Evolutionary conservation across 1,139 yeast genomes (phyloP).

Genomic region (Yamadazyma taylorii): DNA sequence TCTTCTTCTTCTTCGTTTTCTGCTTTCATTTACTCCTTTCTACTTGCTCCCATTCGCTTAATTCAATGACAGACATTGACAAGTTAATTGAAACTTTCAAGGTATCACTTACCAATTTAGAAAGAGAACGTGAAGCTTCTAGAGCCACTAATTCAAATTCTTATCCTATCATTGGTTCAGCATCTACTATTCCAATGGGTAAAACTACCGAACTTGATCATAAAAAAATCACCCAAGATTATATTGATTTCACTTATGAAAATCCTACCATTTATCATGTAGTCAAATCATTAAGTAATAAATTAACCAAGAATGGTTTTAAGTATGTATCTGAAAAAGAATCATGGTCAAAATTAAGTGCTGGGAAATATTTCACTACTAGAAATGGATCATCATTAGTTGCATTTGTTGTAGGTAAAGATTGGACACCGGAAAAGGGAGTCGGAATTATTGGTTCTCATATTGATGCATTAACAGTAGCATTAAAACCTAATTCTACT

Average conservation of each 20-base stretch:
- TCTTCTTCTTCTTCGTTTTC: too few species aligned
- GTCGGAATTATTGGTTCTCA: slow-evolving; percentile 45
- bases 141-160: neutral
- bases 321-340: slow-evolving; percentile 28
- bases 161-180: neutral
- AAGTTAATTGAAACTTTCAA: slow-evolving; percentile 17
- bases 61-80: slow-evolving; percentile 15
- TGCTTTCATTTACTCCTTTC: neutral
- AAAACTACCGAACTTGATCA: slow-evolving; percentile 6
- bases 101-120: slow-evolving; percentile 13
- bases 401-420: slow-evolving; percentile 41
- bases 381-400: slow-evolving; percentile 39
- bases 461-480: slow-evolving; percentile 41
- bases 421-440: slow-evolving; percentile 41
- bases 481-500: slow-evolving; percentile 38
- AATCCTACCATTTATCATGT: slow-evolving; percentile 48
- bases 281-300: slow-evolving; percentile 26
- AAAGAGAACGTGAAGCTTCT: slow-evolving; percentile 1
- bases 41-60: neutral
- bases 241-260: slow-evolving; percentile 37
- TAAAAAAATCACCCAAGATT: slow-evolving; percentile 26
- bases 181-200: neutral
- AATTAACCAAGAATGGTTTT: slow-evolving; percentile 32
- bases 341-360: slow-evolving; percentile 20
- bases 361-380: slow-evolving; percentile 31